Conservation (phyloP, 2,329 filamentous ascomycete genomes). For the Hymenoscyphus albidus region DNA sequence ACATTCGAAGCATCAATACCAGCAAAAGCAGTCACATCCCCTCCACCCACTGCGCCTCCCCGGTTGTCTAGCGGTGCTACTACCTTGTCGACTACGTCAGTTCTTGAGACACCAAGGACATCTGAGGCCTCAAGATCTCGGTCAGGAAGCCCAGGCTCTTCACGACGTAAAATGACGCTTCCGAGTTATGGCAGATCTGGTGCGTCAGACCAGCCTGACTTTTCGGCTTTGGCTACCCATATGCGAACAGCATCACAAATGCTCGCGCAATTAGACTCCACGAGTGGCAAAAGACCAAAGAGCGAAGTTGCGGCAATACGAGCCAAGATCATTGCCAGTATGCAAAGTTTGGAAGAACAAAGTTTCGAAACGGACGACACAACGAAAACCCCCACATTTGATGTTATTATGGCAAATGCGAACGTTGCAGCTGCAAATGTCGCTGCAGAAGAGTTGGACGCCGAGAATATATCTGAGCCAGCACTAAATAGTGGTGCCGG, state of each 20-base stretch:
- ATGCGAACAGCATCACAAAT: slow-evolving; percentile 87
- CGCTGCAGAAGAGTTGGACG: slow-evolving; percentile 51
- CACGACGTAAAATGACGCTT: slow-evolving; percentile 56
- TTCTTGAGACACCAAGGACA: slow-evolving; percentile 62
- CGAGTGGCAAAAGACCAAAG: slow-evolving; percentile 73
- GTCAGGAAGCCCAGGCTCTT: slow-evolving; percentile 60
- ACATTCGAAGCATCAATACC: slow-evolving; percentile 48
- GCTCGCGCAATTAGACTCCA: slow-evolving; percentile 78
- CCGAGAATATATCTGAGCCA: slow-evolving; percentile 44
- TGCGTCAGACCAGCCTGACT: slow-evolving; percentile 68
- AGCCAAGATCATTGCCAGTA: slow-evolving; percentile 83
- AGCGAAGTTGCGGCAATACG: slow-evolving; percentile 80
- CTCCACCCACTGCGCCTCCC: slow-evolving; percentile 29
- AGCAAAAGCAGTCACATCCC: slow-evolving; percentile 25
- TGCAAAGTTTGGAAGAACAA: slow-evolving; percentile 83
- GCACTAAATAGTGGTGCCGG: slow-evolving; percentile 63
- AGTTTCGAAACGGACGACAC: slow-evolving; percentile 72
- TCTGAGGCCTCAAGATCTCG: slow-evolving; percentile 66
- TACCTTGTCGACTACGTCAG: slow-evolving; percentile 56
- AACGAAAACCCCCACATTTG: slow-evolving; percentile 66
- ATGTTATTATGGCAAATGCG: slow-evolving; percentile 74
- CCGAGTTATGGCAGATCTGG: slow-evolving; percentile 49
- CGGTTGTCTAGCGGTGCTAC: slow-evolving; percentile 60
- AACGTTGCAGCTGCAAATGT: slow-evolving; percentile 49
- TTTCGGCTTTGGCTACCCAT: slow-evolving; percentile 77